These are phyloP conservation scores for Arabidopsis thaliana DNA, from an alignment of 345 rosid species.

Conservation along the genomic window DNA sequence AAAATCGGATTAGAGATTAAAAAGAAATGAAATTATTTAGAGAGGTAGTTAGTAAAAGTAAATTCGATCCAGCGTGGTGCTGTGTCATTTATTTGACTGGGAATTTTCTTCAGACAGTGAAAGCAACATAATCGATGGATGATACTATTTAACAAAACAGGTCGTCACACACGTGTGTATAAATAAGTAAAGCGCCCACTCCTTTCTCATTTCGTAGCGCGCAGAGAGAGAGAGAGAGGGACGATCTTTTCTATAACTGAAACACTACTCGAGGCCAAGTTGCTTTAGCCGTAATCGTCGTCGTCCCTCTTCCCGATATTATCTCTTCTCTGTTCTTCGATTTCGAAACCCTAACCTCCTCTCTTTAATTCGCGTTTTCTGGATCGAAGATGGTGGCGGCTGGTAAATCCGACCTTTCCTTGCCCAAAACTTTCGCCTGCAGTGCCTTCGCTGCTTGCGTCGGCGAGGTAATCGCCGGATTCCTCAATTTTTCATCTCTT, in stretches of 20 bases:
- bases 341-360: constrained; percentile 37
- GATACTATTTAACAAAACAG: constrained; percentile 1
- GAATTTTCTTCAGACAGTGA: background rate
- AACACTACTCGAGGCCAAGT: constrained; percentile 26
- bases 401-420: constrained; percentile 79
- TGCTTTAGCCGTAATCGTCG: constrained; percentile 38
- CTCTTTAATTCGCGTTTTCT: background rate
- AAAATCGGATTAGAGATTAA: background rate
- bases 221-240: constrained; percentile 4
- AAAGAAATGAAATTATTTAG: background rate
- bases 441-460: constrained; percentile 97
- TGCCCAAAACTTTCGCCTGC: constrained; percentile 76
- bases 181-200: constrained; percentile 8
- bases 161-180: constrained; percentile 2
- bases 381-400: constrained; percentile 75
- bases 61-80: constrained; percentile 18
- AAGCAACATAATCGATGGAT: background rate
- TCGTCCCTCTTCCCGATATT: constrained; percentile 36
- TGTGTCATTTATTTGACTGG: constrained; percentile 30
- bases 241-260: constrained; percentile 15
- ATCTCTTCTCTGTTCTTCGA: background rate
- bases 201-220: background rate
- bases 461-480: constrained; percentile 67
- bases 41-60: background rate
- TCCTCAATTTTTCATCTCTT: background rate